These are phyloP conservation scores for Boletus rex-veris DNA, from an alignment of 768 basidiomycete genomes.

Conservation along the genomic window DNA sequence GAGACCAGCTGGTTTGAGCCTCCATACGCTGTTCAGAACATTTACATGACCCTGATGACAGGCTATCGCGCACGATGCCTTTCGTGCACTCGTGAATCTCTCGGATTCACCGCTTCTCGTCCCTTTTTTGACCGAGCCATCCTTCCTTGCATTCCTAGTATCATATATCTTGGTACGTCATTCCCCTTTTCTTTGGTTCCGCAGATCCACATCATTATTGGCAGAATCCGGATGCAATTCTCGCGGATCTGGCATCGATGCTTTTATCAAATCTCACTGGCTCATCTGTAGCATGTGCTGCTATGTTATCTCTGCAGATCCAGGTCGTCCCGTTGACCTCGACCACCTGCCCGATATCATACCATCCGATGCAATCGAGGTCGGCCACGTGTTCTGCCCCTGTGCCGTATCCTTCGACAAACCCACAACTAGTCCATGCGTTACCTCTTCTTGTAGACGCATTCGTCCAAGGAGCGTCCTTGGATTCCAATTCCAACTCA, in stretches of 20 bases:
- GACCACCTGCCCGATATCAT: conserved; percentile 44
- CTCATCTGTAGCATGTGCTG: conserved; percentile 61
- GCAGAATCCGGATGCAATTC: conserved; percentile 85
- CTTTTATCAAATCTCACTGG: conserved; percentile 91
- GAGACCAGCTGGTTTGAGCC: conserved; percentile 70
- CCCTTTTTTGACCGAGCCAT: conserved; percentile 59
- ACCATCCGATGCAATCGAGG: conserved; percentile 74
- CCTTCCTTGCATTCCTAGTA: conserved; percentile 77
- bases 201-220: conserved; percentile 7
- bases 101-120: conserved; percentile 77
- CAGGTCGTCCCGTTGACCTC: conserved; percentile 49
- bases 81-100: conserved; percentile 90
- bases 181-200: background rate
- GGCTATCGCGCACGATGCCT: conserved; percentile 92
- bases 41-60: conserved; percentile 33
- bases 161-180: conserved; percentile 84
- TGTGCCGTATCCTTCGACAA: conserved; percentile 61
- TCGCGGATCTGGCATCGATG: conserved; percentile 97
- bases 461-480: conserved; percentile 70
- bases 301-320: conserved; percentile 63
- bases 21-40: conserved; percentile 30
- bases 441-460: conserved; percentile 87
- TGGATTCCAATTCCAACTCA: conserved; percentile 46
- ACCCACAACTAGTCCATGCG: conserved; percentile 53
- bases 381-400: conserved; percentile 78